phyloP scores from a whole-genome alignment of 2,329 filamentous ascomycete species.

The Cordyceps tenuipes region DNA sequence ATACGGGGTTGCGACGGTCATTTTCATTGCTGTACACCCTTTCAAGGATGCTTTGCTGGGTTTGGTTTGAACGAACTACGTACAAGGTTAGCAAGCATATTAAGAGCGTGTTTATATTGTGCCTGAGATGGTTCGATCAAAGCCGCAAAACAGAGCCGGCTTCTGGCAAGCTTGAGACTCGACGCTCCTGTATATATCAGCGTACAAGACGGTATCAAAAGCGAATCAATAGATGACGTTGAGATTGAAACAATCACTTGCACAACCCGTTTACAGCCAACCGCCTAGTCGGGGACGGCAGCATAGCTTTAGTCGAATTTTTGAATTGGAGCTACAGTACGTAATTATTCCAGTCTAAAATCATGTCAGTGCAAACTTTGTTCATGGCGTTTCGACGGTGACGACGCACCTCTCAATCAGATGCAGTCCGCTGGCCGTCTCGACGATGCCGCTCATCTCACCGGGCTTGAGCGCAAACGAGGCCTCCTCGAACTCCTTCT shows the following conservation, averaged over 20 bases:
- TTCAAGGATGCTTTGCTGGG: slow-evolving; percentile 31
- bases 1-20: slow-evolving; percentile 48
- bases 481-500: slow-evolving; percentile 96
- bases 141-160: too few relatives aligned
- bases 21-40: slow-evolving; percentile 41
- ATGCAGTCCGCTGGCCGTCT: slow-evolving; percentile 90
- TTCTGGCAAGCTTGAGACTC: not conserved
- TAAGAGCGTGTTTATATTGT: not conserved
- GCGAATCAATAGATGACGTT: not conserved
- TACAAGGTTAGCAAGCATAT: not conserved
- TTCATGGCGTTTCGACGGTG: not conserved
- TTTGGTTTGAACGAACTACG: slow-evolving; percentile 19
- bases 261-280: too few relatives aligned
- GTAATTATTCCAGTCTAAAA: slow-evolving; percentile 1
- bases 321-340: not conserved
- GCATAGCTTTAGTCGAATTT: not conserved
- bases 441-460: slow-evolving; percentile 77
- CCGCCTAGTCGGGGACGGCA: too few relatives aligned
- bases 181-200: not conserved
- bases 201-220: not conserved
- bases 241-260: not conserved
- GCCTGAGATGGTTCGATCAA: too few relatives aligned
- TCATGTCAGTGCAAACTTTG: not conserved
- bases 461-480: slow-evolving; percentile 84
- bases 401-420: slow-evolving; percentile 76